Conservation (phyloP, 2,329 filamentous ascomycete species). For the Emmonsiellopsis sp. region DNA sequence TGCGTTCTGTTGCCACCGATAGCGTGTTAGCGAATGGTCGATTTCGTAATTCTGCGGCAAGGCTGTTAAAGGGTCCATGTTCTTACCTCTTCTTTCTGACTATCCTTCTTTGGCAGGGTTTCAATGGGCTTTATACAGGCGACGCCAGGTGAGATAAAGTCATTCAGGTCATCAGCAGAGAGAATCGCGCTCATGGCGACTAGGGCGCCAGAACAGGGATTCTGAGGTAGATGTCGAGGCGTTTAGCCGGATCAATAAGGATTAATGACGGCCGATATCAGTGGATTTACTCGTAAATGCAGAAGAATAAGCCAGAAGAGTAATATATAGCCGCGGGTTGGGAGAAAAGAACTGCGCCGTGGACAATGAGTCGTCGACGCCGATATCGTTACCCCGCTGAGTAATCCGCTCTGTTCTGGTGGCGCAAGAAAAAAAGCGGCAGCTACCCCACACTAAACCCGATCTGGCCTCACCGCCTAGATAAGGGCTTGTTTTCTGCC, state of each 20-base stretch:
- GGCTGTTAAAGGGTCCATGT: background rate
- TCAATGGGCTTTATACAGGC: constrained; percentile 98
- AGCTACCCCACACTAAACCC: background rate
- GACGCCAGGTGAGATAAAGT: constrained; percentile 96
- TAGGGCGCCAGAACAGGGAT: background rate
- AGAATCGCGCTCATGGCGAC: constrained; percentile 86
- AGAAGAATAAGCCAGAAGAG: no score
- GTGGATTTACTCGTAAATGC: no score
- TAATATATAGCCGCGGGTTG: no score
- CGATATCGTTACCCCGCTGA: background rate
- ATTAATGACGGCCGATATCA: background rate
- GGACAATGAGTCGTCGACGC: background rate
- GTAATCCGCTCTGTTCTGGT: background rate
- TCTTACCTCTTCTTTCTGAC: constrained; percentile 38
- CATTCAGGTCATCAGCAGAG: constrained; percentile 92
- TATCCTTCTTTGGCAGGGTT: constrained; percentile 61
- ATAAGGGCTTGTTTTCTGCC: background rate
- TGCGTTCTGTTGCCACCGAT: constrained; percentile 34
- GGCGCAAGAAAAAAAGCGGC: background rate
- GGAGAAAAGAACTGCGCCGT: no score
- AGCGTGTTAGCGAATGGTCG: background rate
- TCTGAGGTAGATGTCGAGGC: background rate
- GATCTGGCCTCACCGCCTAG: background rate
- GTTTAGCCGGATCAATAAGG: background rate
- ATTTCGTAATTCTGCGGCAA: background rate